Evolutionary conservation across 768 basidiomycete species (phyloP), one percentile per base, ranked within the genome.

Genomic region (Pleurotus sapidus): DNA sequence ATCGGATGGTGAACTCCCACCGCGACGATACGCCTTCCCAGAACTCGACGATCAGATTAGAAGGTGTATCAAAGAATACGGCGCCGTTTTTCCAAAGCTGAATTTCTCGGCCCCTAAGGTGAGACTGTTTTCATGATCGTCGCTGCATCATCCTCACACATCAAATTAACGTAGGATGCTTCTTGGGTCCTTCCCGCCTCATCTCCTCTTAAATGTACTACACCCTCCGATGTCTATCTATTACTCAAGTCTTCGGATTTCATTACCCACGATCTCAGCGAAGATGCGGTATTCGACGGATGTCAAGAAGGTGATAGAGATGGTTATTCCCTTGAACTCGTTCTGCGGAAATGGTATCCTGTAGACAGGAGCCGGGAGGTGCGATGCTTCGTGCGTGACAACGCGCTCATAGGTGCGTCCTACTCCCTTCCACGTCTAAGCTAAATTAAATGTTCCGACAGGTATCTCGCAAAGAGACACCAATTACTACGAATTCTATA

Each of bases 101-200:
- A 98, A 97, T 66, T 97, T 95, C 74, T 92, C 94, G 5, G 88
- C 92, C n/a, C 95, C 95, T 12, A 89, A 88, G 75, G 95, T 90
- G 58, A 18, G 58, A 34, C 11, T 11, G 30, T 34, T 64, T 17
- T 34, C 38, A 7, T 23, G 9, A 25, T 23, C 6, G 20, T 45
- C 4, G 25, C n/a, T 6, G 25, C 12, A 6, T 20, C 5, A 14
- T 37, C 5, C 43, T 34, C 30, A 34, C 15, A 3, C 15, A 46
- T 20, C 46, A 12, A 18, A 42, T 46, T 47, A 17, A 37, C n/a
- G 18, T 60, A 95, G 93, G 96, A 98, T 63, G 93, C 95, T 27
- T 82, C 90, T 4, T 98, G 95, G 93, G 82, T 97, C 51, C 77
- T 96, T 4, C 90, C 94, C 2, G 79, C 87, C 39, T 89, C 88